Conservation (phyloP, 176 grass and related monocot species). For the Calamus simplicifolius region DNA sequence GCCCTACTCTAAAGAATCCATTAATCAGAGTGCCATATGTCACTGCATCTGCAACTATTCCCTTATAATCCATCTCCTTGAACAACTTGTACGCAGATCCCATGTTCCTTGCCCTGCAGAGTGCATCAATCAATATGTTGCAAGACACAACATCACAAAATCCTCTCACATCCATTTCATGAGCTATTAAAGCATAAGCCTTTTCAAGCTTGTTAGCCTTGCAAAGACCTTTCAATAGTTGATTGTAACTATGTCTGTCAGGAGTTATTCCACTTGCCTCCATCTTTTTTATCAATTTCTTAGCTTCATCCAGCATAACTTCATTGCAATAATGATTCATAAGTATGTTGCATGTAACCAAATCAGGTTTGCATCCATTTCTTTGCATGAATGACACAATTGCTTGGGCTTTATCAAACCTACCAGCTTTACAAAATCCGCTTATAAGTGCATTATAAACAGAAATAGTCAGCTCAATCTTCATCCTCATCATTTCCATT, state of each 20-base stretch:
- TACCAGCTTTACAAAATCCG: conserved; percentile 54
- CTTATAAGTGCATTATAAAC: conserved; percentile 68
- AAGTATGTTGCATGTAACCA: conserved; percentile 45
- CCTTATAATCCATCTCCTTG: conserved; percentile 63
- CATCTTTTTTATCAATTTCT: conserved; percentile 32
- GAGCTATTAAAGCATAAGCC: conserved; percentile 52
- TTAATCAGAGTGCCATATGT: conserved; percentile 65
- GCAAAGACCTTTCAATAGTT: conserved; percentile 69
- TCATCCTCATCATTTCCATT: conserved; percentile 47
- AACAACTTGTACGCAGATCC: conserved; percentile 48
- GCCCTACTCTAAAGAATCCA: conserved; percentile 47
- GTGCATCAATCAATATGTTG: conserved; percentile 70
- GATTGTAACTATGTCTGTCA: conserved; percentile 57
- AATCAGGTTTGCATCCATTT: conserved; percentile 40
- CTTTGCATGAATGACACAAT: conserved; percentile 51
- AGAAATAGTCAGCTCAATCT: conserved; percentile 39
- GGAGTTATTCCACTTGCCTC: conserved; percentile 50
- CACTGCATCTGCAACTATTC: conserved; percentile 56
- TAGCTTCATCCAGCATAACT: conserved; percentile 37
- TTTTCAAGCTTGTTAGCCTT: conserved; percentile 51
- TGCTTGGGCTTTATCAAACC: conserved; percentile 40
- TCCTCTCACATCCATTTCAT: conserved; percentile 58
- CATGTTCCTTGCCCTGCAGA: conserved; percentile 54
- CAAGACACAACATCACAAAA: conserved; percentile 65
- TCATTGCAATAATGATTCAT: conserved; percentile 45